These are phyloP conservation scores for Galerina marginata DNA, from an alignment of 768 basidiomycete species.

Conservation along the genomic window DNA sequence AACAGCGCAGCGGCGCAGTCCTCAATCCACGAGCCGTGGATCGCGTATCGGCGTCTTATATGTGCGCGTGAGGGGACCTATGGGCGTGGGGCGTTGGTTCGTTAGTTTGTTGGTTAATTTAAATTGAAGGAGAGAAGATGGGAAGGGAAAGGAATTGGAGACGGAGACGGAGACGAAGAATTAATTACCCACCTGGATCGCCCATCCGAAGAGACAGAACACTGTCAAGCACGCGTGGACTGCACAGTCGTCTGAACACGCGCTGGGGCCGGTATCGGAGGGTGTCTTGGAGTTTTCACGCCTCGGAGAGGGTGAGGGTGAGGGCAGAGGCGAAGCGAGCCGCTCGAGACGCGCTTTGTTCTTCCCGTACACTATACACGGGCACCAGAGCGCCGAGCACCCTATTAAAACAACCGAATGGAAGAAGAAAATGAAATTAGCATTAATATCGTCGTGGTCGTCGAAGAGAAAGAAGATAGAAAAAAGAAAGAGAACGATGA, in stretches of 20 bases:
- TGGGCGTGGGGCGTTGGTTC: conserved; percentile 12
- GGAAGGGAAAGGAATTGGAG: too few species aligned
- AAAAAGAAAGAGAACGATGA: too few species aligned
- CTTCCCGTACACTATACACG: conserved; percentile 22
- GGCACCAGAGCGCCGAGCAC: conserved; percentile 7
- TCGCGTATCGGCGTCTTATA: conserved; percentile 34
- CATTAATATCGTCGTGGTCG: too few species aligned
- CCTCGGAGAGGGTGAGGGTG: too few species aligned
- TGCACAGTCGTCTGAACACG: conserved; percentile 17
- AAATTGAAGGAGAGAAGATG: too few species aligned
- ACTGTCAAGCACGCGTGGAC: conserved; percentile 21
- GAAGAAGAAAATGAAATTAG: too few species aligned
- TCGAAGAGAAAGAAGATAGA: too few species aligned
- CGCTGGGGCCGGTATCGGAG: conserved; percentile 4
- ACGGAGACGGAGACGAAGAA: neutral
- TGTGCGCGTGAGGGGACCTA: conserved; percentile 6
- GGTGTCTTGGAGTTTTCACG: neutral
- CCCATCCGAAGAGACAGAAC: conserved; percentile 26
- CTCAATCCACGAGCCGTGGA: conserved; percentile 30
- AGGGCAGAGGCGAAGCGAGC: neutral
- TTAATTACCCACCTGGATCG: conserved; percentile 22
- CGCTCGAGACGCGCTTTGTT: conserved; percentile 25
- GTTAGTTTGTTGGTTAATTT: neutral
- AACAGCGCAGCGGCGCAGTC: conserved; percentile 40
- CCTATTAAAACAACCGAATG: too few species aligned